Evolutionary conservation across 2,329 filamentous ascomycete species (phyloP).

Genomic region (Acrocalymma vagum): DNA sequence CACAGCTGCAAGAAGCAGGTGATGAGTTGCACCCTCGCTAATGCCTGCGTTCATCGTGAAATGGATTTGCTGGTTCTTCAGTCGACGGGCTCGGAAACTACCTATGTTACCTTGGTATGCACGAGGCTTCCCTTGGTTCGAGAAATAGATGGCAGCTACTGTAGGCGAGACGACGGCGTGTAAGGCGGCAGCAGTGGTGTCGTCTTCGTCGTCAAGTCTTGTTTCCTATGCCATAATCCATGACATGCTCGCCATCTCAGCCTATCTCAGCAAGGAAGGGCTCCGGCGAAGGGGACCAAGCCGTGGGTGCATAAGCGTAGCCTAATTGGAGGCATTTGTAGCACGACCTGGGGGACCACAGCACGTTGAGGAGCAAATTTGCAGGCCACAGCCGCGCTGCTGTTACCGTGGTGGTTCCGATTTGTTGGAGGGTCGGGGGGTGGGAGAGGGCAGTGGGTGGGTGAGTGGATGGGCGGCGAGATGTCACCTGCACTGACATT

Average conservation of each 20-base stretch:
- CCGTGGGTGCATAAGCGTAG: conserved; percentile 25
- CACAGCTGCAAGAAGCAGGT: conserved; percentile 23
- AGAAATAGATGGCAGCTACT: conserved; percentile 6
- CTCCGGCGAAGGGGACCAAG: conserved; percentile 21
- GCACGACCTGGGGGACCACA: conserved; percentile 13
- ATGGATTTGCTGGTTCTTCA: no score
- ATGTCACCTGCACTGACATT: conserved; percentile 10
- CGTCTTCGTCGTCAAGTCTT: no score
- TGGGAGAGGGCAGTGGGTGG: conserved; percentile 6
- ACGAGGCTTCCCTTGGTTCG: conserved; percentile 14
- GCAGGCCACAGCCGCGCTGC: conserved; percentile 21
- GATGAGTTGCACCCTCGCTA: conserved; percentile 28
- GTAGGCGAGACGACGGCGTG: conserved; percentile 21
- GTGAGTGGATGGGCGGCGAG: conserved; percentile 12
- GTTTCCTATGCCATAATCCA: conserved; percentile 13
- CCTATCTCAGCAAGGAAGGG: no score
- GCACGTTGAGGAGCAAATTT: conserved; percentile 24
- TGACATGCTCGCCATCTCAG: no score
- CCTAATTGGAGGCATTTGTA: conserved; percentile 14
- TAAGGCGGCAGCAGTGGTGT: conserved; percentile 12
- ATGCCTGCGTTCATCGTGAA: conserved; percentile 18
- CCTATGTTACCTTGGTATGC: no score
- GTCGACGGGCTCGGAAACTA: no score
- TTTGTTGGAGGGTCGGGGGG: conserved; percentile 19
- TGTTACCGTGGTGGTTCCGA: conserved; percentile 29